Conservation (phyloP, 768 basidiomycete species). For the Termitomyces sp. region DNA sequence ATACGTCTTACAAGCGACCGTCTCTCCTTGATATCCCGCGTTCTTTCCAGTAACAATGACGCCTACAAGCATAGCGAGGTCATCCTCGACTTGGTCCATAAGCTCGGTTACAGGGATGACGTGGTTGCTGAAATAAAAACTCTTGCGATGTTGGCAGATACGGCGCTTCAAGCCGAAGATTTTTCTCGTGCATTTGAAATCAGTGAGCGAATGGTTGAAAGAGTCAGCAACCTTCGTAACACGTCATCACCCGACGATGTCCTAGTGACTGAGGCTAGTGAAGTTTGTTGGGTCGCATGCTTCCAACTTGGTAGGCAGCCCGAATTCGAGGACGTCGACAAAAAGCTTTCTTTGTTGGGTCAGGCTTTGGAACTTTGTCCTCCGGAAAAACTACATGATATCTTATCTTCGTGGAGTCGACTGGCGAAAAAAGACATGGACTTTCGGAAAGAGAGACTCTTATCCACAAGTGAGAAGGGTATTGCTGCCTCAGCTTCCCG, state of each 20-base stretch:
- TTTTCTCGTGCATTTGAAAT: conserved; percentile 71
- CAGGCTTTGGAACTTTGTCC: conserved; percentile 87
- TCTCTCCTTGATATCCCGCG: conserved; percentile 79
- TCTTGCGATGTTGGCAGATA: conserved; percentile 87
- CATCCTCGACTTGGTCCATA: conserved; percentile 84
- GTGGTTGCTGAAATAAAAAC: conserved; percentile 75
- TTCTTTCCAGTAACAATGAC: conserved; percentile 80
- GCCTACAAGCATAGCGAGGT: conserved; percentile 92
- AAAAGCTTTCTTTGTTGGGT: conserved; percentile 71
- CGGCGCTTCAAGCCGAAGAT: conserved; percentile 81
- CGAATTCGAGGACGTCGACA: conserved; percentile 65
- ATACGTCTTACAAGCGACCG: conserved; percentile 90
- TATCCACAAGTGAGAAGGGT: conserved; percentile 22
- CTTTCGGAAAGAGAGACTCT: conserved; percentile 40
- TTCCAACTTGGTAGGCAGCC: conserved; percentile 83
- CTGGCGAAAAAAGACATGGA: conserved; percentile 66
- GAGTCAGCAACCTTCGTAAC: conserved; percentile 47
- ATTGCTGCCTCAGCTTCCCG: conserved; percentile 15
- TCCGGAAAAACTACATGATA: conserved; percentile 68
- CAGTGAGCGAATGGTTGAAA: conserved; percentile 67
- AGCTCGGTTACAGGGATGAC: conserved; percentile 79
- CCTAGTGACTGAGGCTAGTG: conserved; percentile 55
- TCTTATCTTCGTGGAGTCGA: conserved; percentile 76
- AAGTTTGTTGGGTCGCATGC: conserved; percentile 89
- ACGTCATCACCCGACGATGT: conserved; percentile 29